A percentile compares a stretch with the other conserved stretches of the same genome.
Conservation (phyloP, 495 filamentous ascomycete genomes). For the Penicillium steckii region DNA sequence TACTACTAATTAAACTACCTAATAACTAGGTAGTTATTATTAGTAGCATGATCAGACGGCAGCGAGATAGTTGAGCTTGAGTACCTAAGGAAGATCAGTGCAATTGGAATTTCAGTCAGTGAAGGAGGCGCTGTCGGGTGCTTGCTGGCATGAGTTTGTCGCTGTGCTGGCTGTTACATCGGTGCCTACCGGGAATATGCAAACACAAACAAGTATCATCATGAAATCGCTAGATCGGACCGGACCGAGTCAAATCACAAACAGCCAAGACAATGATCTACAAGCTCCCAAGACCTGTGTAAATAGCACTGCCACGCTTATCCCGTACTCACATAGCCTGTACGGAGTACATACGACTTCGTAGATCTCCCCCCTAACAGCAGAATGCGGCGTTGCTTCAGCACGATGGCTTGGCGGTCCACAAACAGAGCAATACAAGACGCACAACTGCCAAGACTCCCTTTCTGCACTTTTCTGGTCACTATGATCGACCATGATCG, state of each 20-base stretch:
- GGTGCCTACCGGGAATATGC: neutral
- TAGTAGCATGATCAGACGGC: no score
- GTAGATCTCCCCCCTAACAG: neutral
- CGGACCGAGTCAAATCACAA: constrained; percentile 15
- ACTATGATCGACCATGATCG: constrained; percentile 28
- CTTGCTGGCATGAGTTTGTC: neutral
- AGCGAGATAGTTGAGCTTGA: no score
- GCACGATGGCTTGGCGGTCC: constrained; percentile 23
- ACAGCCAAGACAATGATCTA: constrained; percentile 4
- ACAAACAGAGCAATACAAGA: constrained; percentile 12
- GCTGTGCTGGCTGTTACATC: neutral
- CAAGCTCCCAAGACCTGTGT: neutral
- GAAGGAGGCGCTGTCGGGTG: neutral
- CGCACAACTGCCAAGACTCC: constrained; percentile 16
- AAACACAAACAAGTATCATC: neutral
- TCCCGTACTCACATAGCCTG: neutral
- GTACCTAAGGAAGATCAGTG: no score
- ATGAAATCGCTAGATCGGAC: constrained; percentile 12
- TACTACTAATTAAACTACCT: no score
- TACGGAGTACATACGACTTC: neutral
- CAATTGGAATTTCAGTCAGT: neutral
- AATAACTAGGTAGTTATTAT: no score
- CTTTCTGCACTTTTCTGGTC: constrained; percentile 8
- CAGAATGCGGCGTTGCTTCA: constrained; percentile 2
- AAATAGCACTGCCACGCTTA: neutral